Conservation (phyloP, 805 yeast genomes). For the Saccharomyces paradoxus region DNA sequence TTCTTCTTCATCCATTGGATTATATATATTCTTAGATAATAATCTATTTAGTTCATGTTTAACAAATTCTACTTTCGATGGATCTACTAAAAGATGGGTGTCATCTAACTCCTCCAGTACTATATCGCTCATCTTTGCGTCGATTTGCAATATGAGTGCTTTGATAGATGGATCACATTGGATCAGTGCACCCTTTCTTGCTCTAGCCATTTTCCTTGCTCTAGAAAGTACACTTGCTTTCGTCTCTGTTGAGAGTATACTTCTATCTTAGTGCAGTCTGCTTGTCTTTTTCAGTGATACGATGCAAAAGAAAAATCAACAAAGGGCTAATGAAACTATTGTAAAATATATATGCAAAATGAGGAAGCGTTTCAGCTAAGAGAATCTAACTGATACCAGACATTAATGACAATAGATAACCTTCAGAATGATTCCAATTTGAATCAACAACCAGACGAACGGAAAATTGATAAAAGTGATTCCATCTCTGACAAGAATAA, state of each 20-base stretch:
- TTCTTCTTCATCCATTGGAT: constrained; percentile 71
- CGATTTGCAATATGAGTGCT: constrained; percentile 78
- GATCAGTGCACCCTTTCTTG: constrained; percentile 46
- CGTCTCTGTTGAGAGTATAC: neutral
- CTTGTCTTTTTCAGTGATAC: neutral
- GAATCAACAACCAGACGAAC: neutral
- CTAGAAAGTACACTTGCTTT: neutral
- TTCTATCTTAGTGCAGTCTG: neutral
- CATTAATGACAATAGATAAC: neutral
- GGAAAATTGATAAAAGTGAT: neutral
- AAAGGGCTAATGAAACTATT: neutral
- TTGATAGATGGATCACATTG: constrained; percentile 87
- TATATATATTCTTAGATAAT: constrained; percentile 75
- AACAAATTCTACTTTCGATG: constrained; percentile 63
- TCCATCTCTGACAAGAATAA: neutral
- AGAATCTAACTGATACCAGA: neutral
- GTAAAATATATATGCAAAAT: neutral
- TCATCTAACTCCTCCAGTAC: constrained; percentile 78
- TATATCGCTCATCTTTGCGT: constrained; percentile 66
- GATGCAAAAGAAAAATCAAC: neutral
- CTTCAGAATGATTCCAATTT: neutral
- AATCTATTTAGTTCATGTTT: constrained; percentile 69
- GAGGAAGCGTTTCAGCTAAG: neutral
- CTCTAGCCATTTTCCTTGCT: constrained; percentile 38
- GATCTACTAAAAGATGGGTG: constrained; percentile 77